A percentile compares a stretch with the other conserved stretches of the same genome.
Evolutionary conservation across 768 basidiomycete species (phyloP).

Genomic region (Lepiota brunneoincarnata): DNA sequence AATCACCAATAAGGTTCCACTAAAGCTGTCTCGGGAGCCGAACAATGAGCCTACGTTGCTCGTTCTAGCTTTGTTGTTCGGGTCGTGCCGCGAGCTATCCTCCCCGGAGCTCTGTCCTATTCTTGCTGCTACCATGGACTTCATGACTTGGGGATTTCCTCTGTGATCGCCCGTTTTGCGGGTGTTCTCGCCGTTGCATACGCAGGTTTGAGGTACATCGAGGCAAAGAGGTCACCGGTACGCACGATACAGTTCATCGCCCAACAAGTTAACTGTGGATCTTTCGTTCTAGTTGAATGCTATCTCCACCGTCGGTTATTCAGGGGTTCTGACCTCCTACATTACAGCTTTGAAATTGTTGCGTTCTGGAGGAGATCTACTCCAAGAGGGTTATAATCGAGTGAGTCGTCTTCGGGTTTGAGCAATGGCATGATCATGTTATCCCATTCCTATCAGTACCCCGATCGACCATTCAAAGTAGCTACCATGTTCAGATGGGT

Average conservation of each 20-base stretch:
- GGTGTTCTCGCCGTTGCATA: not conserved
- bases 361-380: constrained; percentile 18
- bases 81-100: too few relatives aligned
- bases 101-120: too few relatives aligned
- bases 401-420: constrained; percentile 7
- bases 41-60: too few relatives aligned
- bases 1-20: too few relatives aligned
- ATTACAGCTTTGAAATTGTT: constrained; percentile 21
- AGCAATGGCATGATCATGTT: not conserved
- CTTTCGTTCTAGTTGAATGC: constrained; percentile 7
- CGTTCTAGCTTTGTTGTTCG: too few relatives aligned
- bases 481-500: constrained; percentile 26
- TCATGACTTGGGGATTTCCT: not conserved
- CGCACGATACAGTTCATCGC: not conserved
- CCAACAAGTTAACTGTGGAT: not conserved
- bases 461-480: constrained; percentile 25
- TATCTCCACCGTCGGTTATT: constrained; percentile 23
- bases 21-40: too few relatives aligned
- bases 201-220: not conserved
- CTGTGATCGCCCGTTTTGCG: not conserved
- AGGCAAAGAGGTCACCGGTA: constrained; percentile 5
- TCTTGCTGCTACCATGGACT: not conserved
- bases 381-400: constrained; percentile 24
- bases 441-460: constrained; percentile 17
- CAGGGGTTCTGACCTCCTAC: constrained; percentile 21